A percentile compares a stretch with the other conserved stretches of the same genome.
These are phyloP conservation scores for Striga asiatica DNA, from an alignment of 257 asterid genomes.

Conservation along the genomic window DNA sequence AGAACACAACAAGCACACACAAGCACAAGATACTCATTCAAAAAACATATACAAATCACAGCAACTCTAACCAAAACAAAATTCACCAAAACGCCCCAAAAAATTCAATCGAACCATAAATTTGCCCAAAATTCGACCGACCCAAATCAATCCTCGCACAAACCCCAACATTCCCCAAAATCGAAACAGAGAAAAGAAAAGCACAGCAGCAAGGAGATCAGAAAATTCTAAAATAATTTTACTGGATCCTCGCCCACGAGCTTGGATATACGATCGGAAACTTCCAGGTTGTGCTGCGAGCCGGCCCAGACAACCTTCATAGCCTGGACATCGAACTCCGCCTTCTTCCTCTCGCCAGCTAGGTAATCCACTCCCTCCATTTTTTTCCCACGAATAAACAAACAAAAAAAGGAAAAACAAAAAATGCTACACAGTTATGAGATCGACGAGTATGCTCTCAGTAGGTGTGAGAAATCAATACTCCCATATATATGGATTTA, in stretches of 20 bases:
- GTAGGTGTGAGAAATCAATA: not conserved
- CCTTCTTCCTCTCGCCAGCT: constrained; percentile 75
- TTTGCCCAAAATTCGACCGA: not conserved
- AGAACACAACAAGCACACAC: no score
- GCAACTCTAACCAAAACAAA: not conserved
- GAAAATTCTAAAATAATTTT: not conserved
- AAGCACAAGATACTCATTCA: no score
- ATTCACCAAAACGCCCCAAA: not conserved
- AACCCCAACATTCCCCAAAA: not conserved
- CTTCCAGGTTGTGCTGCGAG: constrained; percentile 48
- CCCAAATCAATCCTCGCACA: constrained; percentile 1
- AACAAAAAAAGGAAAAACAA: constrained; percentile 1
- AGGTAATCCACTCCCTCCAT: constrained; percentile 68
- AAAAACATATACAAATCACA: not conserved
- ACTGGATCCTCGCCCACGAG: constrained; percentile 95
- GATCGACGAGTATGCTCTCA: not conserved
- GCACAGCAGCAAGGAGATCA: not conserved
- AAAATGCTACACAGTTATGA: not conserved
- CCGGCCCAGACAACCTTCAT: constrained; percentile 99
- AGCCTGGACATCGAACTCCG: constrained; percentile 69
- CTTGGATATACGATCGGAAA: constrained; percentile 87
- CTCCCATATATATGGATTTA: no score
- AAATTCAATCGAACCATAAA: constrained; percentile 1
- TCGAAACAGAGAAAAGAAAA: not conserved
- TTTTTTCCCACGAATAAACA: constrained; percentile 15